Evolutionary conservation across 192 early-diverging fungal species (phyloP), one percentile per base, ranked within the genome.

Genomic region (Phycomyces nitens): DNA sequence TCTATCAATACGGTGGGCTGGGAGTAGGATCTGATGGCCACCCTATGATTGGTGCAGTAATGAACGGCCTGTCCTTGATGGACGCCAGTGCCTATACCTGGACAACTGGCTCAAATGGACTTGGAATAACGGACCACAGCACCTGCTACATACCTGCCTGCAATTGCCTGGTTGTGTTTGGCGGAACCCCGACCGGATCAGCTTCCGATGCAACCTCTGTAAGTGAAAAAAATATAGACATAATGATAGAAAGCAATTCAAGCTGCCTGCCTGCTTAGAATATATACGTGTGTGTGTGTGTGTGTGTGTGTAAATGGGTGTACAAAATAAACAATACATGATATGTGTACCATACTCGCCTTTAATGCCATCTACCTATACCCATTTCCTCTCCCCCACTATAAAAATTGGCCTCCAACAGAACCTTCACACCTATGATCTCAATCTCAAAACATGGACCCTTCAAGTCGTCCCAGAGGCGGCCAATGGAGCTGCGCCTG

Each of bases 111-210:
- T 53, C 67, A 1, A 74, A 74, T 20, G 72, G 72, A 10, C 47
- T 60, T 10, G 68, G 61, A 3, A 40, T 74, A 8, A 66, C 67
- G 1, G 66, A 69, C 22, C 72, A 74, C 56, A 61, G 58, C 9
- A 69, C 72, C 21, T 74, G 72, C 24, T 74, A 66, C 49, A 18
- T 74, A 18, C 49, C 63, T 2, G 49, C 56, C 1, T 82, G 80
- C 51, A 80, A 87, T 42, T 69, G 74, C 27, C 66, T 89, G 55
- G 71, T 82, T 10, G 70, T 82, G 22, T 90, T 89, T 80, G 89
- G 89, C 53, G 89, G 89, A 27, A 65, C 40, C 65, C 76, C 50
- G 67, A 87, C 65, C 65, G 82, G 68, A 64, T 80, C 52, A 70
- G 65, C 34, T 43, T 53, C 2, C 66, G 81, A 56, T 83, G 74